Evolutionary conservation across 1,139 yeast genomes (phyloP).

Genomic region (Kodamaea arcana): DNA sequence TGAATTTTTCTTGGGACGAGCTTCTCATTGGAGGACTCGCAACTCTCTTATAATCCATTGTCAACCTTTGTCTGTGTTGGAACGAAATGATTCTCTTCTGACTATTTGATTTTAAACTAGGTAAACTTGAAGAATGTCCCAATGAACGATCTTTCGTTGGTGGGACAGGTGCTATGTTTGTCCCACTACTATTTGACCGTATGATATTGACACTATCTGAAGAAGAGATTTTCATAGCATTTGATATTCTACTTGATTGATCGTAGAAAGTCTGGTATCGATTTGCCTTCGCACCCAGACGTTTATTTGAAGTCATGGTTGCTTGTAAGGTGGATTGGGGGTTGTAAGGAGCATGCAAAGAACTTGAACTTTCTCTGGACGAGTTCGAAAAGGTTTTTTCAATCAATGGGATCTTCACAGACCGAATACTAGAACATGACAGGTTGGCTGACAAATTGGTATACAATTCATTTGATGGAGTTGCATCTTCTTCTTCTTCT

Average conservation of each 20-base stretch:
- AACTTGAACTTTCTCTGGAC: constrained; percentile 26
- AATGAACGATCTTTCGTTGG: constrained; percentile 18
- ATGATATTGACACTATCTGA: constrained; percentile 39
- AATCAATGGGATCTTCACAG: constrained; percentile 16
- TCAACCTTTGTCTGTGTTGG: constrained; percentile 10
- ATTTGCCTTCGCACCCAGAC: constrained; percentile 47
- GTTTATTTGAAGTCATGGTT: constrained; percentile 15
- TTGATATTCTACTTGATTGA: constrained; percentile 42
- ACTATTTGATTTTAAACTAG: constrained; percentile 26
- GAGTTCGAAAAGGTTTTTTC: constrained; percentile 35
- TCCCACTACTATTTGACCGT: constrained; percentile 21
- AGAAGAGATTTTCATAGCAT: constrained; percentile 42
- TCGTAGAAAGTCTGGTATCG: constrained; percentile 50
- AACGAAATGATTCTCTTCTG: constrained; percentile 10
- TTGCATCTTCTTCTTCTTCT: constrained; percentile 17
- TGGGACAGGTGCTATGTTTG: constrained; percentile 7
- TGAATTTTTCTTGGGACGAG: constrained; percentile 6
- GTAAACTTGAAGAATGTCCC: constrained; percentile 42
- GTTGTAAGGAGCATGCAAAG: constrained; percentile 6
- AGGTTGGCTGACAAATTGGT: constrained; percentile 32
- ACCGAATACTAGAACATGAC: constrained; percentile 32
- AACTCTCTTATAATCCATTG: constrained; percentile 9
- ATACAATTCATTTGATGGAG: constrained; percentile 24
- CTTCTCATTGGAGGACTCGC: constrained; percentile 8
- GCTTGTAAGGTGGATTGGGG: neutral